Evolutionary conservation across 2,329 filamentous ascomycete species (phyloP).

Genomic region (Aspergillus costaricaensis): DNA sequence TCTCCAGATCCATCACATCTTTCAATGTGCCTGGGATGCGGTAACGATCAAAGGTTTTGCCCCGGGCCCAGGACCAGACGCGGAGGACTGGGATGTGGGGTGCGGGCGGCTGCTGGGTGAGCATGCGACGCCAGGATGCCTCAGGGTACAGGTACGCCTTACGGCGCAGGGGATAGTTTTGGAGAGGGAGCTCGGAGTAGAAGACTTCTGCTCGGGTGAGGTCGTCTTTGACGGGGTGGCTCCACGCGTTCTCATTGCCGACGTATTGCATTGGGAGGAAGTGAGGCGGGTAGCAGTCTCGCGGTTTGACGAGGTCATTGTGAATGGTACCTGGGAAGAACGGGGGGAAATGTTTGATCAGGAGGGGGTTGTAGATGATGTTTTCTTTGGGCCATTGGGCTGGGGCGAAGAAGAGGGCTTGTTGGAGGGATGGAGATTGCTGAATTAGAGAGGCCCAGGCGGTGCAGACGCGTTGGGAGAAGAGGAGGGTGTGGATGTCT

Average conservation of each 20-base stretch:
- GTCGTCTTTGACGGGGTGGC: not conserved
- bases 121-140: conserved; percentile 2
- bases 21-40: not conserved
- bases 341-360: not conserved
- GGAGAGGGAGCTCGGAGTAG: not conserved
- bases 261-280: too few relatives aligned
- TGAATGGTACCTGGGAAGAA: not conserved
- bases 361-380: not conserved
- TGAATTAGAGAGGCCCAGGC: not conserved
- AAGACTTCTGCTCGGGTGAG: not conserved
- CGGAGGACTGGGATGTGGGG: not conserved
- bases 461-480: not conserved
- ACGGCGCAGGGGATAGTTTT: not conserved
- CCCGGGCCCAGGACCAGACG: not conserved
- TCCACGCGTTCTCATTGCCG: too few relatives aligned
- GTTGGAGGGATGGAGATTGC: not conserved
- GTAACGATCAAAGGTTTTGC: not conserved
- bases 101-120: not conserved
- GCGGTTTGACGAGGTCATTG: too few relatives aligned
- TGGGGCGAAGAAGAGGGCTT: not conserved
- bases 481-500: not conserved
- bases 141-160: not conserved
- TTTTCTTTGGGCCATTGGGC: not conserved
- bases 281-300: too few relatives aligned
- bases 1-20: not conserved